Conservation (phyloP, 2,329 filamentous ascomycete genomes). For the Cyphellophora europaea region DNA sequence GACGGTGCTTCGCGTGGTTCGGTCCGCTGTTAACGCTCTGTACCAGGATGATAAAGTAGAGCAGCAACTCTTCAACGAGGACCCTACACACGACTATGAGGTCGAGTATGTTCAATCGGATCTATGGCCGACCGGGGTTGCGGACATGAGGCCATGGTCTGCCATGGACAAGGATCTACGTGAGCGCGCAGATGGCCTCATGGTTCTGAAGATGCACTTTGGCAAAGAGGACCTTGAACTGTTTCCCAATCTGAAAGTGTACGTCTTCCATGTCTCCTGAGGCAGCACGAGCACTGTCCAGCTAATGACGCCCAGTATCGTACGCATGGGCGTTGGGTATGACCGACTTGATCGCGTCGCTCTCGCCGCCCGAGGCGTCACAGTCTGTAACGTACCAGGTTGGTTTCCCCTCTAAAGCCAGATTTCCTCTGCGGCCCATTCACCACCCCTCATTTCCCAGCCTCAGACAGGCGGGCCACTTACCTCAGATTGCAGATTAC, state of each 20-base stretch:
- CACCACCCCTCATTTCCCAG: constrained; percentile 19
- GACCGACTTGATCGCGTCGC: constrained; percentile 16
- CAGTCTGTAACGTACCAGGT: constrained; percentile 23
- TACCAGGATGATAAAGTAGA: constrained; percentile 14
- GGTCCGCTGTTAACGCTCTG: not conserved
- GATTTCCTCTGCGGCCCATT: constrained; percentile 23
- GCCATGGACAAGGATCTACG: constrained; percentile 10
- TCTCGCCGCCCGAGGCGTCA: constrained; percentile 13
- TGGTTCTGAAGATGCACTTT: constrained; percentile 17
- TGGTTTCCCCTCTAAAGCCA: constrained; percentile 20
- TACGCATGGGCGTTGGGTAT: constrained; percentile 18
- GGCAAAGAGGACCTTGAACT: constrained; percentile 10
- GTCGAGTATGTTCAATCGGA: constrained; percentile 11
- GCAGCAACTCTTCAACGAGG: constrained; percentile 14
- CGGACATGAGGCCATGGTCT: constrained; percentile 11
- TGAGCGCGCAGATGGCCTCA: constrained; percentile 15
- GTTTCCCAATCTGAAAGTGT: constrained; percentile 17
- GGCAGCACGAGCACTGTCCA: too few species aligned
- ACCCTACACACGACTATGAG: constrained; percentile 9
- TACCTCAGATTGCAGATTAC: constrained; percentile 8
- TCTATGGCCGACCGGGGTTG: constrained; percentile 11
- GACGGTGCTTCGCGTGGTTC: not conserved
- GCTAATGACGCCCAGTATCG: constrained; percentile 12
- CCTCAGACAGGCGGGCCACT: too few species aligned
- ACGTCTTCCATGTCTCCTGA: constrained; percentile 1